A percentile compares a stretch with the other conserved stretches of the same genome.
Evolutionary conservation across 345 rosid species (phyloP).

Genomic region (Cochlearia excelsa): DNA sequence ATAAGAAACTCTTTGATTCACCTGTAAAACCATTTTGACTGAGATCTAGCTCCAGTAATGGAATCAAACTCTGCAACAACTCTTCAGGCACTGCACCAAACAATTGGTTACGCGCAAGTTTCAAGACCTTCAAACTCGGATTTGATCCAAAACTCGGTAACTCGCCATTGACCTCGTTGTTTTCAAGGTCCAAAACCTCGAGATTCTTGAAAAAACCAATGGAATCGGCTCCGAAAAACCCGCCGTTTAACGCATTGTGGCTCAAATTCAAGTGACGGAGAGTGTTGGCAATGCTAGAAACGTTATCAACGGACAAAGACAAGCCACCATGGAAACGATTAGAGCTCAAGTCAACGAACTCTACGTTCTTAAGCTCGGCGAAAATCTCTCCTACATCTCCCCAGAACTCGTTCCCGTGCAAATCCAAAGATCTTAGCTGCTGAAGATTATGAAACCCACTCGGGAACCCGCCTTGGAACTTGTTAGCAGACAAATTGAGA

Average conservation of each 20-base stretch:
- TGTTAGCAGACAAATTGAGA: conserved; percentile 66
- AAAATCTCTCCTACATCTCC: conserved; percentile 63
- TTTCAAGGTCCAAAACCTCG: conserved; percentile 62
- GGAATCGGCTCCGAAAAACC: conserved; percentile 49
- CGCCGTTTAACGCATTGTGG: conserved; percentile 55
- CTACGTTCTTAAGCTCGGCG: conserved; percentile 61
- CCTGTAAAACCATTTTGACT: conserved; percentile 87
- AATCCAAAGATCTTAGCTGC: conserved; percentile 71
- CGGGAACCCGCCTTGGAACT: conserved; percentile 72
- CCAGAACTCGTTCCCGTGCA: conserved; percentile 50
- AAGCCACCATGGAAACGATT: conserved; percentile 64
- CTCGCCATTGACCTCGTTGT: conserved; percentile 53
- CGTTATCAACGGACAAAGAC: conserved; percentile 41
- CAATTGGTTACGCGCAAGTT: conserved; percentile 60
- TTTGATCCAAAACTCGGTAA: conserved; percentile 60
- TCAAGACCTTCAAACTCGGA: conserved; percentile 51
- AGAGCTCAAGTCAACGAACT: conserved; percentile 74
- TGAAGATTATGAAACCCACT: conserved; percentile 62
- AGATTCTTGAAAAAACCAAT: conserved; percentile 61
- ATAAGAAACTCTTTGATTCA: conserved; percentile 12
- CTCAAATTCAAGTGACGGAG: conserved; percentile 60
- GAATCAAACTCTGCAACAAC: conserved; percentile 54
- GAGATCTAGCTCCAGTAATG: conserved; percentile 77
- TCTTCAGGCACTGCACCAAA: conserved; percentile 62
- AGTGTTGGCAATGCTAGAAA: conserved; percentile 74